Percentiles rank a stretch among this genome's conserved stretches.
Evolutionary conservation across 495 filamentous ascomycete species (phyloP).

Genomic region (Hypoxylon subgilvum): DNA sequence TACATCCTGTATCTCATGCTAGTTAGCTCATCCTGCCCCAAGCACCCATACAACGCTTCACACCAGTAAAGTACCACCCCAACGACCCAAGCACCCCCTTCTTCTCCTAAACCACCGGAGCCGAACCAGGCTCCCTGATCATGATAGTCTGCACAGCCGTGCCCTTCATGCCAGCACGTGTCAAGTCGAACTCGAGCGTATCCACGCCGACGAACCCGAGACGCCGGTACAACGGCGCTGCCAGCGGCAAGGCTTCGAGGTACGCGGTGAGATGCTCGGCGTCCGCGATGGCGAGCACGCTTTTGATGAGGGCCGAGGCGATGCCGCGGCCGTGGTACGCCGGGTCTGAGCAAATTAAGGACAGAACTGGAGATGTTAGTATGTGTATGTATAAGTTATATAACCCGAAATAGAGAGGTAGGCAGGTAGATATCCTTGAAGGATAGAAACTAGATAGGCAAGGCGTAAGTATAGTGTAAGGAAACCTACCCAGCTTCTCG

Average conservation of each 20-base stretch:
- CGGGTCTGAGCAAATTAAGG: slow-evolving; percentile 50
- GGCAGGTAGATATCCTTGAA: background rate
- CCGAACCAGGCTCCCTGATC: slow-evolving; percentile 23
- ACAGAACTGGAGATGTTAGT: slow-evolving; percentile 38
- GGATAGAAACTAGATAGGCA: background rate
- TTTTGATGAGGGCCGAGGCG: slow-evolving; percentile 44
- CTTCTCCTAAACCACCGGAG: background rate
- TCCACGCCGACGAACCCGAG: slow-evolving; percentile 47
- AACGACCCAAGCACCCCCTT: too few species aligned
- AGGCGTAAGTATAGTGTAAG: background rate
- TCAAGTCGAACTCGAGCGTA: slow-evolving; percentile 26
- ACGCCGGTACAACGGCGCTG: slow-evolving; percentile 49
- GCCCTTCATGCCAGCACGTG: slow-evolving; percentile 8
- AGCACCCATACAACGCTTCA: too few species aligned
- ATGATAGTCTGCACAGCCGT: slow-evolving; percentile 25
- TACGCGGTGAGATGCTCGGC: slow-evolving; percentile 48
- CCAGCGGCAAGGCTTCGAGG: slow-evolving; percentile 51
- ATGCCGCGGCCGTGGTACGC: slow-evolving; percentile 52
- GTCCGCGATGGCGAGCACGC: slow-evolving; percentile 46
- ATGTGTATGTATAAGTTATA: background rate
- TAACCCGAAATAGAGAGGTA: too few species aligned
- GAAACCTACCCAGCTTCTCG: slow-evolving; percentile 34
- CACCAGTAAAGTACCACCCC: too few species aligned
- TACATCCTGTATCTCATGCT: too few species aligned
- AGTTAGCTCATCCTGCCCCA: too few species aligned